Evolutionary conservation across 805 yeast species (phyloP).

Genomic region (Sugiyamaella marilandica): DNA sequence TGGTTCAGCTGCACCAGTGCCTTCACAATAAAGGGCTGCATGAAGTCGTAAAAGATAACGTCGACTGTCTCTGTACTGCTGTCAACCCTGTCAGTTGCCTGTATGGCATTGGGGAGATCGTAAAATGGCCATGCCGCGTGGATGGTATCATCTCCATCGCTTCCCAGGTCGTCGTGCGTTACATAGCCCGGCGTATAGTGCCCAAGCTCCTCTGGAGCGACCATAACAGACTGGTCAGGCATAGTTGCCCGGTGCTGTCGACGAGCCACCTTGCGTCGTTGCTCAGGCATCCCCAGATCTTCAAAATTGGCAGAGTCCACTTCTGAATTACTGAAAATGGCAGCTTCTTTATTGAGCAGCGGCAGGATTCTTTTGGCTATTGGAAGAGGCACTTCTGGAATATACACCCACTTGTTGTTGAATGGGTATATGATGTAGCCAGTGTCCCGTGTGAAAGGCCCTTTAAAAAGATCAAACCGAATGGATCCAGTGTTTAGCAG

Average conservation of each 20-base stretch:
- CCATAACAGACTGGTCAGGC: not conserved
- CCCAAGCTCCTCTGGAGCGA: not conserved
- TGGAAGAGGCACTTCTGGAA: slow-evolving; percentile 52
- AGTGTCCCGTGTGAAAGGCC: slow-evolving; percentile 75
- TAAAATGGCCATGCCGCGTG: slow-evolving; percentile 56
- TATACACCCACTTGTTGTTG: slow-evolving; percentile 68
- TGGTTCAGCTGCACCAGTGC: slow-evolving; percentile 39
- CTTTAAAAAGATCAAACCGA: slow-evolving; percentile 79
- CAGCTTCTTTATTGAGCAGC: slow-evolving; percentile 50
- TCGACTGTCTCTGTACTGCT: slow-evolving; percentile 44
- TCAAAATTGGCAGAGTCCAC: slow-evolving; percentile 13
- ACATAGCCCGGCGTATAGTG: slow-evolving; percentile 51
- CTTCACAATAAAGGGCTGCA: slow-evolving; percentile 46
- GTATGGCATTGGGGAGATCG: slow-evolving; percentile 76
- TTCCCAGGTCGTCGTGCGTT: slow-evolving; percentile 80
- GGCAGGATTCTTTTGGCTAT: slow-evolving; percentile 53
- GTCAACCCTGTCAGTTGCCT: slow-evolving; percentile 36
- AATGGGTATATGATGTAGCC: slow-evolving; percentile 84
- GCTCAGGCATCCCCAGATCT: slow-evolving; percentile 21
- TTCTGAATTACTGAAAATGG: slow-evolving; percentile 36
- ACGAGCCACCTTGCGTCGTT: not conserved
- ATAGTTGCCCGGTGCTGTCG: not conserved
- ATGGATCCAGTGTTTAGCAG: slow-evolving; percentile 83
- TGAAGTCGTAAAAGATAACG: slow-evolving; percentile 74
- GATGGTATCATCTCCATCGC: slow-evolving; percentile 77